Percentiles rank a stretch among this genome's conserved stretches.
phyloP scores from a whole-genome alignment of 805 yeast species.

The Kazachstania kunashirensis region DNA sequence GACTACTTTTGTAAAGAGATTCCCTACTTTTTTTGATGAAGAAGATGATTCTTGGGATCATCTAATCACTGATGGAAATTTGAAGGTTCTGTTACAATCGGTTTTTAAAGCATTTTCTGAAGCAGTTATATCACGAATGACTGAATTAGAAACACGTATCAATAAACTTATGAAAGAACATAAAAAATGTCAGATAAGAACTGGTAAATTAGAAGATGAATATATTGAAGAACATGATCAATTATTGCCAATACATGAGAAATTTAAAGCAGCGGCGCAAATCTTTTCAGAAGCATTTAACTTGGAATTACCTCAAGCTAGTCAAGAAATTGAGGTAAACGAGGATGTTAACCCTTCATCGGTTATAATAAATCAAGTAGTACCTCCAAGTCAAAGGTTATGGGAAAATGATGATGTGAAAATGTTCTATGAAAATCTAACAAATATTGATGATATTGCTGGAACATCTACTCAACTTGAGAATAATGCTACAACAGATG shows the following conservation, averaged over 20 bases:
- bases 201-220: conserved; percentile 46
- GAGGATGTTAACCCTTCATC: conserved; percentile 21
- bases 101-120: conserved; percentile 36
- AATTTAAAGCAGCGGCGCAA: conserved; percentile 36
- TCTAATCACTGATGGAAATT: conserved; percentile 22
- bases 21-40: conserved; percentile 29
- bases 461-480: conserved; percentile 17
- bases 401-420: conserved; percentile 66
- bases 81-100: conserved; percentile 26
- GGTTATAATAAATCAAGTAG: conserved; percentile 19
- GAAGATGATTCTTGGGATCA: conserved; percentile 19
- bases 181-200: conserved; percentile 49
- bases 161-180: conserved; percentile 33
- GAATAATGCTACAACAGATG: conserved; percentile 17
- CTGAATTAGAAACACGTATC: conserved; percentile 31
- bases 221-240: conserved; percentile 30
- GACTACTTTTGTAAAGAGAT: conserved; percentile 41
- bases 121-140: conserved; percentile 33
- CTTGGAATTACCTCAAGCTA: conserved; percentile 31
- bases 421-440: conserved; percentile 52
- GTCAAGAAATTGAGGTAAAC: conserved; percentile 14
- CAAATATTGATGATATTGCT: conserved; percentile 32
- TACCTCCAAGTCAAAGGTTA: conserved; percentile 20
- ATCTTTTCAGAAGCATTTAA: conserved; percentile 36
- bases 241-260: conserved; percentile 33